Evolutionary conservation across 2,329 filamentous ascomycete species (phyloP).

Genomic region (Xylariaceae sp.): DNA sequence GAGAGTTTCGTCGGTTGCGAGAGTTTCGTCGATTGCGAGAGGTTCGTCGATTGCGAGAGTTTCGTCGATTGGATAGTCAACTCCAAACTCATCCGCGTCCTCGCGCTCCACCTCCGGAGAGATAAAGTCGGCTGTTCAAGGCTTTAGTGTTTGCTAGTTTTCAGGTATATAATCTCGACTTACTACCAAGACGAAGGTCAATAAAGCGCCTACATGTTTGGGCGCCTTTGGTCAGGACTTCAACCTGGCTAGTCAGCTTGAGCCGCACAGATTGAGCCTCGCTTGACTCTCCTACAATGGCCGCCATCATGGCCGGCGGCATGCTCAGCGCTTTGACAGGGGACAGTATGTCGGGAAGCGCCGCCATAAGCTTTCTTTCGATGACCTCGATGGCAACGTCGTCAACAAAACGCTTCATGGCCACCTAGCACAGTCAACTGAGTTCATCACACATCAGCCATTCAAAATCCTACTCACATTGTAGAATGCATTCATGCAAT

Average conservation of each 20-base stretch:
- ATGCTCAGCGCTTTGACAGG: slow-evolving; percentile 24
- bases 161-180: neutral
- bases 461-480: slow-evolving; percentile 23
- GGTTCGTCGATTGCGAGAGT: too few relatives aligned
- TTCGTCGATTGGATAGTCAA: too few relatives aligned
- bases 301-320: slow-evolving; percentile 1
- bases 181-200: slow-evolving; percentile 1
- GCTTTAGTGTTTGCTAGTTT: neutral
- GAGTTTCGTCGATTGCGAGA: too few relatives aligned
- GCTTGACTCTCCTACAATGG: slow-evolving; percentile 9
- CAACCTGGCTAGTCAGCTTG: slow-evolving; percentile 8
- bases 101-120: too few relatives aligned
- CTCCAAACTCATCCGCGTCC: too few relatives aligned
- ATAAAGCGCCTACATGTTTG: slow-evolving; percentile 13
- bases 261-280: neutral
- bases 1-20: too few relatives aligned
- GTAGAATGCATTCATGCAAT: slow-evolving; percentile 35
- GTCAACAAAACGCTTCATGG: slow-evolving; percentile 41
- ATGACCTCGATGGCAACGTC: slow-evolving; percentile 41
- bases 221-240: slow-evolving; percentile 8
- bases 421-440: slow-evolving; percentile 31
- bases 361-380: slow-evolving; percentile 37
- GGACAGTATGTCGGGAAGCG: slow-evolving; percentile 37
- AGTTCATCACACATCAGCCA: neutral
- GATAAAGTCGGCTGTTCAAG: too few relatives aligned